Conservation (phyloP, 768 basidiomycete species). For the Mycena venus region DNA sequence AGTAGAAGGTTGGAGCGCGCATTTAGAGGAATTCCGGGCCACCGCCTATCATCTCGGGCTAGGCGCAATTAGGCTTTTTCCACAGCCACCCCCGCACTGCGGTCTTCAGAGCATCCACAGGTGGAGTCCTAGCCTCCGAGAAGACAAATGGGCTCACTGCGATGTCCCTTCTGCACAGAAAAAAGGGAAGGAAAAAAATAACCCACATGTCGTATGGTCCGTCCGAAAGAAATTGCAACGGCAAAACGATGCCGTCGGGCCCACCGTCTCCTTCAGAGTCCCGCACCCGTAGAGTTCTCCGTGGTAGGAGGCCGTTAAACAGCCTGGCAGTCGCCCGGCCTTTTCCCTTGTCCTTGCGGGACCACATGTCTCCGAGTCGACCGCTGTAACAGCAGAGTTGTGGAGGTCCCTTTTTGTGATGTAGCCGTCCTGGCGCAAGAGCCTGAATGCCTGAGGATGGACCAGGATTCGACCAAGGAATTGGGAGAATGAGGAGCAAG, state of each 20-base stretch:
- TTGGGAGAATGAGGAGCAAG: too few species aligned
- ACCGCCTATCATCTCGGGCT: conserved; percentile 3
- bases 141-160: background rate
- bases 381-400: too few species aligned
- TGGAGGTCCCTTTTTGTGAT: too few species aligned
- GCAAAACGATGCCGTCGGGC: conserved; percentile 68
- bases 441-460: too few species aligned
- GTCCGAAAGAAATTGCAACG: conserved; percentile 66
- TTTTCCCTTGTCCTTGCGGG: conserved; percentile 17
- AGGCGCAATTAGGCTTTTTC: conserved; percentile 1
- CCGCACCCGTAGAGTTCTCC: background rate
- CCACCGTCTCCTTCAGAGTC: conserved; percentile 59
- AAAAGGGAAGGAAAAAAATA: background rate
- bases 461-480: too few species aligned
- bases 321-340: conserved; percentile 10
- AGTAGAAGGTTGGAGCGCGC: background rate
- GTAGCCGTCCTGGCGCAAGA: too few species aligned
- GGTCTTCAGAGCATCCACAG: background rate
- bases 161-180: background rate
- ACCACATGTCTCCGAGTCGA: conserved; percentile 1
- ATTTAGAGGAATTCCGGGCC: background rate
- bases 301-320: background rate
- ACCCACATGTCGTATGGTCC: conserved; percentile 75
- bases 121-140: background rate
- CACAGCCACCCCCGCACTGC: conserved; percentile 30